Conservation (phyloP, 495 filamentous ascomycete genomes). For the Cenococcum geophilum region DNA sequence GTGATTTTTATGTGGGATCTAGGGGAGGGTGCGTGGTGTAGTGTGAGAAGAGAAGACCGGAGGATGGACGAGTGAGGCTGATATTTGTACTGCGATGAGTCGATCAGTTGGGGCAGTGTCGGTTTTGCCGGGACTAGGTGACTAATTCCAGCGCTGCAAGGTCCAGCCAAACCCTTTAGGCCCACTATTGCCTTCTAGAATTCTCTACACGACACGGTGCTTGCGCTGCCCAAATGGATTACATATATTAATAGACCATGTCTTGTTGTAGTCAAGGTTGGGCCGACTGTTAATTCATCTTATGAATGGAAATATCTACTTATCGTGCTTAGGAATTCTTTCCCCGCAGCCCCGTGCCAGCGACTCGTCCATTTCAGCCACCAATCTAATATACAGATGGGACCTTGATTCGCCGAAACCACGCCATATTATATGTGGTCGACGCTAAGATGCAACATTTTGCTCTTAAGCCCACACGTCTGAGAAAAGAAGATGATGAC, state of each 20-base stretch:
- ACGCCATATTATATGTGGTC: not conserved
- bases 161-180: not conserved
- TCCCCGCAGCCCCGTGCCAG: not conserved
- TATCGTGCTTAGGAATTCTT: not conserved
- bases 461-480: too few species aligned
- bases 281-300: not conserved
- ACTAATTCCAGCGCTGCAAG: not conserved
- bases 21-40: not conserved
- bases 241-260: not conserved
- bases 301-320: not conserved
- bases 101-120: not conserved
- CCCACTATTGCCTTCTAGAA: not conserved
- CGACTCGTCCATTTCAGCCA: not conserved
- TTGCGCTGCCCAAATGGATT: not conserved
- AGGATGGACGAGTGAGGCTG: not conserved
- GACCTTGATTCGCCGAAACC: not conserved
- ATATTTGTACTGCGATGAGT: not conserved
- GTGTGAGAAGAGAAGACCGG: not conserved
- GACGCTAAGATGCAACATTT: not conserved
- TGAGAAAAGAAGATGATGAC: not conserved
- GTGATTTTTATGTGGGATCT: not conserved
- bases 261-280: not conserved
- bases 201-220: not conserved
- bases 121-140: not conserved
- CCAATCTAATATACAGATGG: not conserved